Conservation (phyloP, 306 rosid species). For the Spatholobus suberectus region DNA sequence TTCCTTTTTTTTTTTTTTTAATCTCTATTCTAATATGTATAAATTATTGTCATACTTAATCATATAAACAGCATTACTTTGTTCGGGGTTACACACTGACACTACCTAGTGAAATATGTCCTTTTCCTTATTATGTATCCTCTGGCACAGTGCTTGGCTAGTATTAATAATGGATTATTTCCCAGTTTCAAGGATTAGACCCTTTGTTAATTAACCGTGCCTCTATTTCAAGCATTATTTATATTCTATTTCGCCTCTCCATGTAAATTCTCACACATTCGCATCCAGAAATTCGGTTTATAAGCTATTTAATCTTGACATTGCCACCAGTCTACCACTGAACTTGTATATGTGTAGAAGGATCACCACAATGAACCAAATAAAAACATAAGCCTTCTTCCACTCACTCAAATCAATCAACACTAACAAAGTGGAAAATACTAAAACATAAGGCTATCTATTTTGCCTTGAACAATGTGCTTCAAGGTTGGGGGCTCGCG, state of each 20-base stretch:
- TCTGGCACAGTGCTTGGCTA: neutral
- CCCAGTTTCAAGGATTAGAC: slow-evolving; percentile 31
- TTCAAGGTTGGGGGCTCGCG: slow-evolving; percentile 46
- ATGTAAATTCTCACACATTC: neutral
- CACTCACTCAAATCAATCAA: neutral
- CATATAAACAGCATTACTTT: neutral
- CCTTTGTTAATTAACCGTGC: neutral
- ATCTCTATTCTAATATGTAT: neutral
- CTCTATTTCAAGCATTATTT: neutral
- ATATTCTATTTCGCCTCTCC: neutral
- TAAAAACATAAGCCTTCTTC: neutral
- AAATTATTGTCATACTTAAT: neutral
- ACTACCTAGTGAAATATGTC: neutral
- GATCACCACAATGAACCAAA: neutral
- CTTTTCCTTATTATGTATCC: neutral
- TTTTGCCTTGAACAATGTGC: slow-evolving; percentile 45
- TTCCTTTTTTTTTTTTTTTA: too few species aligned
- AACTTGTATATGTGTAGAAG: too few species aligned
- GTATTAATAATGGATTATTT: neutral
- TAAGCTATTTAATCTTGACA: too few species aligned
- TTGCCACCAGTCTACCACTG: too few species aligned
- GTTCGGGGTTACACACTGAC: neutral
- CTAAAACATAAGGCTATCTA: neutral
- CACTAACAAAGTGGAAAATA: neutral
- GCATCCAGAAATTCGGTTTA: too few species aligned